Percentiles rank a stretch among this genome's conserved stretches.
These are phyloP conservation scores for Coemansia brasiliensis DNA, from an alignment of 192 early-diverging fungal genomes.

Conservation along the genomic window DNA sequence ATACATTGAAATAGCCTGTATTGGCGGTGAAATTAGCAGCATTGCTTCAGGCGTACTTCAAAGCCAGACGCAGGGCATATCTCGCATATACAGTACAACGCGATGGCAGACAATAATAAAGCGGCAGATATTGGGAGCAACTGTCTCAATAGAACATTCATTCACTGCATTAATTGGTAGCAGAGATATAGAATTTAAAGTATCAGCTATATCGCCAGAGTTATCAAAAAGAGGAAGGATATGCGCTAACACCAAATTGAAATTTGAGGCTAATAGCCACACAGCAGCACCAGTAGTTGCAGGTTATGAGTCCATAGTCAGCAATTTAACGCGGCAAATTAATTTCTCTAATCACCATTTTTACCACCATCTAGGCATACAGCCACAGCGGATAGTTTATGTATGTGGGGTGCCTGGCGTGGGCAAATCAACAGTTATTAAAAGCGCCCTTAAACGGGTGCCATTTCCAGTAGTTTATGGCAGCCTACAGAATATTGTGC, in stretches of 20 bases:
- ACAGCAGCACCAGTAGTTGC: not conserved
- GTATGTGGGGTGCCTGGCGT: constrained; percentile 28
- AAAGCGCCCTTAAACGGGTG: constrained; percentile 13
- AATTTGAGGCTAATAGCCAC: not conserved
- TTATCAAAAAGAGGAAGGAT: constrained; percentile 1
- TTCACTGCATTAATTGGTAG: not conserved
- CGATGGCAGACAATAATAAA: constrained; percentile 1
- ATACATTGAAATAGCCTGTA: no score
- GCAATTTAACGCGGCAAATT: constrained; percentile 17
- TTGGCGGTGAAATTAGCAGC: no score
- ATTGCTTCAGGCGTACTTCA: no score
- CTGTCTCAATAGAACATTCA: not conserved
- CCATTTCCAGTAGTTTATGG: constrained; percentile 18
- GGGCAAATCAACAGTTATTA: constrained; percentile 35
- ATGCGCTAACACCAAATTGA: constrained; percentile 5
- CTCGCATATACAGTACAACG: not conserved
- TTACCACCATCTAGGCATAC: constrained; percentile 19
- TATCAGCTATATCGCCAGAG: not conserved
- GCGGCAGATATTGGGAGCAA: not conserved
- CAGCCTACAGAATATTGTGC: constrained; percentile 25
- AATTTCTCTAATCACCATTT: constrained; percentile 13
- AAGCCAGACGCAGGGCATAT: not conserved
- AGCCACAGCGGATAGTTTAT: constrained; percentile 21
- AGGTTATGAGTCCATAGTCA: constrained; percentile 27
- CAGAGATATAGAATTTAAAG: not conserved